phyloP scores from a whole-genome alignment of 345 rosid genomes.

The Eucalyptus sp. region DNA sequence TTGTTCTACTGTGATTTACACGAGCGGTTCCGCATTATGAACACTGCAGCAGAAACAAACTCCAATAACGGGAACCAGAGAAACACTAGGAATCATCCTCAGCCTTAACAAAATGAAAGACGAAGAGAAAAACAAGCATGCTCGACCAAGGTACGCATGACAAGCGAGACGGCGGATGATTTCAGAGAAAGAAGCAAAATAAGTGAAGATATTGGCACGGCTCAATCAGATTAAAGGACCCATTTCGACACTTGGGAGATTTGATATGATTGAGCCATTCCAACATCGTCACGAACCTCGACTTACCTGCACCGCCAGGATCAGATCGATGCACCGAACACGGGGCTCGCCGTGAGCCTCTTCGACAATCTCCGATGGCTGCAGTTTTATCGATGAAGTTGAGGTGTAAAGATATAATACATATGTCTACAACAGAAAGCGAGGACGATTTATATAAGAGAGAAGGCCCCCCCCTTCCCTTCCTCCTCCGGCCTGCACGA shows the following conservation, averaged over 20 bases:
- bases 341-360: not conserved
- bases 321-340: not conserved
- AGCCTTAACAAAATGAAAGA: not conserved
- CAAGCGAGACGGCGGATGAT: not conserved
- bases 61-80: not conserved
- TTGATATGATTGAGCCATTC: conserved; percentile 57
- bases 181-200: not conserved
- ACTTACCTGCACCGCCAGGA: not conserved
- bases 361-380: not conserved
- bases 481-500: not conserved
- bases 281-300: conserved; percentile 21
- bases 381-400: not conserved
- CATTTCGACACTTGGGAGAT: conserved; percentile 17
- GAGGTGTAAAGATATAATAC: not conserved
- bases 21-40: not conserved
- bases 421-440: not conserved
- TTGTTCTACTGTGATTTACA: not conserved
- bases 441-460: not conserved
- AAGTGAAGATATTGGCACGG: conserved; percentile 59
- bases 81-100: not conserved
- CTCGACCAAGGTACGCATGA: not conserved
- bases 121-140: not conserved
- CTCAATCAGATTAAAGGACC: conserved; percentile 68
- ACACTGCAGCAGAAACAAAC: not conserved
- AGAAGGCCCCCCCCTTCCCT: not conserved